Evolutionary conservation across 306 rosid genomes (phyloP), one percentile per base, ranked within the genome.

Genomic region (Rubus parviflorus): DNA sequence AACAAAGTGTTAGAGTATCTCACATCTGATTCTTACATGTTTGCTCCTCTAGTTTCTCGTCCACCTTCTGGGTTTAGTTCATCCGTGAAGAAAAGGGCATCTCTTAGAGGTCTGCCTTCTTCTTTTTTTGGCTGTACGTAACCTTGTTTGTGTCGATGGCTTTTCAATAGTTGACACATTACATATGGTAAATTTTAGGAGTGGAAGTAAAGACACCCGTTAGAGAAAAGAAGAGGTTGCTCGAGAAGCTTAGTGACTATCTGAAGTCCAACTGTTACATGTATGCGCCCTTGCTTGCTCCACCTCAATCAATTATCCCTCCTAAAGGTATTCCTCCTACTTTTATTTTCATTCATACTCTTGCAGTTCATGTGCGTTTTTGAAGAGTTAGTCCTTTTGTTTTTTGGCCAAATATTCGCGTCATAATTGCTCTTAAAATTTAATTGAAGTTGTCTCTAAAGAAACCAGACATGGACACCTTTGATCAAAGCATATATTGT

Each of bases 241-340:
- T 79, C 35, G 77, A 85, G 77, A 80, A 77, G 76, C 74, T 88
- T 37, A 71, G 22, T 78, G 88, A 87, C 54, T 91, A 86, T 80
- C 73, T 94, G 73, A 86, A 75, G 71, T 88, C 86, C 61, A 91
- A 91, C 72, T 82, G 51, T 69, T 91, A 88, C 83, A 85, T 91
- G 97, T 90, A 86, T 84, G 87, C 86, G 78, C 74, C 94, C 35
- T 53, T 90, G 20, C 80, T 86, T 77, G 80, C 17, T 66, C 70
- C 82, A 63, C 79, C 92, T 58, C 75, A 8, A 60, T 72, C 80
- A 46, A 19, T 25, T 23, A 10, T 13, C 54, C 63, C 85, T 52
- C 51, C 75, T 54, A 79, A 72, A 84, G 97, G 92, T 93, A 74
- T 43, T 7, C 17, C 46, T 77, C 19, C 37, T 79, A 19, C 15